Evolutionary conservation across 768 basidiomycete species (phyloP).

Genomic region (Boletus rubroflammeus): DNA sequence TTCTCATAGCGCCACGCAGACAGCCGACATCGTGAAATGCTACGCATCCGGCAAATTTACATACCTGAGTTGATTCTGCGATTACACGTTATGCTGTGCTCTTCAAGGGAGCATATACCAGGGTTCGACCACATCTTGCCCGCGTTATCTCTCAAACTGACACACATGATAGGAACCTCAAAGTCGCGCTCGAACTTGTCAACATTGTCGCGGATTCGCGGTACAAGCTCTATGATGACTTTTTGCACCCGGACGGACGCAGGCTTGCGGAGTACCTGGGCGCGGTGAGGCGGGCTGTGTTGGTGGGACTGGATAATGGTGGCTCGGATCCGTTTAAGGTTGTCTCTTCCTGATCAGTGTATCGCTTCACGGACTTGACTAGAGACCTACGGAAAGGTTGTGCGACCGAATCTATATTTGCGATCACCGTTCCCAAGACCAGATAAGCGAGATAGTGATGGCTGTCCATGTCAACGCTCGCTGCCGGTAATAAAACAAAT

Average conservation of each 20-base stretch:
- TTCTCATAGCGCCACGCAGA: conserved; percentile 38
- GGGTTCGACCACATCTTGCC: conserved; percentile 46
- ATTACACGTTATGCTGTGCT: conserved; percentile 68
- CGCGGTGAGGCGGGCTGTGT: conserved; percentile 64
- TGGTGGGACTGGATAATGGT: conserved; percentile 69
- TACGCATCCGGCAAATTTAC: conserved; percentile 83
- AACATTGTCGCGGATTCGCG: conserved; percentile 86
- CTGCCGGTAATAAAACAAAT: not conserved
- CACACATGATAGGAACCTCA: conserved; percentile 56
- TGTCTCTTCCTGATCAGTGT: conserved; percentile 23
- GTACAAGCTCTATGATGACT: conserved; percentile 83
- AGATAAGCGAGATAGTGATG: not conserved
- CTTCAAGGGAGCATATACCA: conserved; percentile 60
- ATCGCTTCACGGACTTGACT: not conserved
- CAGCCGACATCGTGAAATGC: conserved; percentile 60
- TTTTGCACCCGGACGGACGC: conserved; percentile 56
- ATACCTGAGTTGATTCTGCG: conserved; percentile 88
- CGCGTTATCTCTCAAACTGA: conserved; percentile 1
- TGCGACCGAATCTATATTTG: conserved; percentile 1
- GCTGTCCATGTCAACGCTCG: not conserved
- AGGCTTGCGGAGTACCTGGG: conserved; percentile 70
- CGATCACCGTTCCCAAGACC: not conserved
- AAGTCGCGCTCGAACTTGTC: conserved; percentile 69
- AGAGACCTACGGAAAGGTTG: not conserved
- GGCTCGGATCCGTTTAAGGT: conserved; percentile 74